phyloP scores from a whole-genome alignment of 2,329 filamentous ascomycete genomes.

The Colletotrichum sp. region DNA sequence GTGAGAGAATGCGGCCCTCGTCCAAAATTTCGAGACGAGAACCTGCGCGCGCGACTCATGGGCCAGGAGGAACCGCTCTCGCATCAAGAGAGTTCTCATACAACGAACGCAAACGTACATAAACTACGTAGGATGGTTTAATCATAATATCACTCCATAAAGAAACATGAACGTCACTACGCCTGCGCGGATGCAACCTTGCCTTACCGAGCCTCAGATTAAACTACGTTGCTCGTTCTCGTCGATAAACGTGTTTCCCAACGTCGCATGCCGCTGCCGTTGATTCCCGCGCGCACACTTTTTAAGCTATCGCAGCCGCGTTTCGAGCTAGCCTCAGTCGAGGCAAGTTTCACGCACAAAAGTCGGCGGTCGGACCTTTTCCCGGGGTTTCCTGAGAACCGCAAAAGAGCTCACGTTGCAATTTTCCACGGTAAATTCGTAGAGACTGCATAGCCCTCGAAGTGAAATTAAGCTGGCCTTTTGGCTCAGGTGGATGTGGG shows the following conservation, averaged over 20 bases:
- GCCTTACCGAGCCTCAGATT: neutral
- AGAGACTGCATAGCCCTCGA: neutral
- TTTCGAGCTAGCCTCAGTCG: slow-evolving; percentile 14
- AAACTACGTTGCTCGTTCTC: neutral
- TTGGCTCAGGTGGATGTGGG: neutral
- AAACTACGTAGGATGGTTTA: neutral
- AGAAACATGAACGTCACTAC: neutral
- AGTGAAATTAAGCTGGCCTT: neutral
- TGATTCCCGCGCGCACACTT: neutral
- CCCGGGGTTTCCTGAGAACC: neutral
- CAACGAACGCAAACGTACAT: neutral
- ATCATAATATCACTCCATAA: neutral
- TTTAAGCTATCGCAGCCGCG: neutral
- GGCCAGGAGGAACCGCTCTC: neutral
- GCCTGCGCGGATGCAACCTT: neutral
- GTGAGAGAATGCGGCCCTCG: neutral
- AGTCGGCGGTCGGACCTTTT: neutral
- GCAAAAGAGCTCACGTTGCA: neutral
- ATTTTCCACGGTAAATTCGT: neutral
- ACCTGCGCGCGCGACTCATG: neutral
- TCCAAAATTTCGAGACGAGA: neutral
- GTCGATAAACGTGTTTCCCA: neutral
- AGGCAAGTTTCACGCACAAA: slow-evolving; percentile 9
- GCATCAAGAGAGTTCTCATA: neutral
- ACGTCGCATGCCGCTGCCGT: neutral